phyloP scores from a whole-genome alignment of 2,329 filamentous ascomycete species.

The Aureobasidium vineae region DNA sequence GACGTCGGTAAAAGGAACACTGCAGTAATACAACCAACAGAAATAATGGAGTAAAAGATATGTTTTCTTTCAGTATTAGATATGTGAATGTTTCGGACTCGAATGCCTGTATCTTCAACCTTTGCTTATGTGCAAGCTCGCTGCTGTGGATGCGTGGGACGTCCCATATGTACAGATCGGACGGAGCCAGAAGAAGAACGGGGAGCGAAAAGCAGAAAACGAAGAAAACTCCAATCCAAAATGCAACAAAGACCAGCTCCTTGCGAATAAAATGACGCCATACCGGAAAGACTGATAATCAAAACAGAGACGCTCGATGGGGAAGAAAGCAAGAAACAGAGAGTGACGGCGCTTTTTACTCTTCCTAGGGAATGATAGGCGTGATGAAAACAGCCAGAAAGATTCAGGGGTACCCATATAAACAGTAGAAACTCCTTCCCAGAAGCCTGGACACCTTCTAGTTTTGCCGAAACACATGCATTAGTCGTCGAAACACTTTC shows the following conservation, averaged over 20 bases:
- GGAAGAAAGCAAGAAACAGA: conserved; percentile 14
- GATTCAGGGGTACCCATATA: not conserved
- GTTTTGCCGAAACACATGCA: conserved; percentile 3
- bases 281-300: not conserved
- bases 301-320: not conserved
- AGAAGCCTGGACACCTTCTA: conserved; percentile 19
- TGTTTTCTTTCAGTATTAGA: conserved; percentile 10
- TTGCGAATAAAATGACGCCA: conserved; percentile 4
- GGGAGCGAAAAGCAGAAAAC: not conserved
- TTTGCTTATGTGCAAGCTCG: conserved; percentile 3
- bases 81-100: not conserved
- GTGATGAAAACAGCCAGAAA: not conserved
- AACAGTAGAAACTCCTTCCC: conserved; percentile 10
- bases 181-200: not conserved
- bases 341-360: conserved; percentile 20
- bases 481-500: conserved; percentile 6
- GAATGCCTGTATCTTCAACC: conserved; percentile 3
- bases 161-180: conserved; percentile 4
- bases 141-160: not conserved
- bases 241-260: conserved; percentile 21
- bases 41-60: not conserved
- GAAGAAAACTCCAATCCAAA: conserved; percentile 11
- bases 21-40: no score
- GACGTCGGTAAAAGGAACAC: no score
- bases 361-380: conserved; percentile 18